phyloP scores from a whole-genome alignment of 2,329 filamentous ascomycete genomes.

The Periconia digitata region DNA sequence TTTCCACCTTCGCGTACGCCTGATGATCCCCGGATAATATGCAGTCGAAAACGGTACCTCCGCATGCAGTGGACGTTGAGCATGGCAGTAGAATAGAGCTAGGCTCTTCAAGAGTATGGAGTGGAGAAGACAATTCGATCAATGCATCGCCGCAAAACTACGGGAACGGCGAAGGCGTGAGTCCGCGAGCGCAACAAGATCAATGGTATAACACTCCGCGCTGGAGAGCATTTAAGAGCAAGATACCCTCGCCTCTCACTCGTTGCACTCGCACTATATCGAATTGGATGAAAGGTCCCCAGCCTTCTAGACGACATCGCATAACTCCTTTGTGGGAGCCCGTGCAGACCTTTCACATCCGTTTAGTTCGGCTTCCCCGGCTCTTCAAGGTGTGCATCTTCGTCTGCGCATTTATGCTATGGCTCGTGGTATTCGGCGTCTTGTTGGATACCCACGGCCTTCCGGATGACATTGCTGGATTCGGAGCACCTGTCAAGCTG shows the following conservation, averaged over 20 bases:
- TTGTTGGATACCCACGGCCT: conserved; percentile 64
- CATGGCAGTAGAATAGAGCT: conserved; percentile 5
- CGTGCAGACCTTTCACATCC: conserved; percentile 67
- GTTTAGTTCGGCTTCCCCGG: conserved; percentile 60
- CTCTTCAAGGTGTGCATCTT: conserved; percentile 59
- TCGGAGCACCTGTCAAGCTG: conserved; percentile 67
- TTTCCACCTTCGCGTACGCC: background rate
- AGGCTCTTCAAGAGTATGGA: background rate
- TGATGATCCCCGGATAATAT: too few species aligned
- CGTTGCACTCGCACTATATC: conserved; percentile 21
- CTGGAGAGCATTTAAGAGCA: conserved; percentile 12
- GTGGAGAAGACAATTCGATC: conserved; percentile 2
- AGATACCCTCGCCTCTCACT: conserved; percentile 19
- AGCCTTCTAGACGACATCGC: conserved; percentile 45
- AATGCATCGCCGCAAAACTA: conserved; percentile 6
- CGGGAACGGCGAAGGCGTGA: conserved; percentile 7
- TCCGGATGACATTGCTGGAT: conserved; percentile 63
- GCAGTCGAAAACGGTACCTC: background rate
- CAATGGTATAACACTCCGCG: conserved; percentile 2
- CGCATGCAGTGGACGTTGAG: conserved; percentile 5
- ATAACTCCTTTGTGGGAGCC: conserved; percentile 60
- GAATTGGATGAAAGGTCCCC: conserved; percentile 51
- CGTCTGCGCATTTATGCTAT: conserved; percentile 60
- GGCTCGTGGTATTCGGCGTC: conserved; percentile 69
- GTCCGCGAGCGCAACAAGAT: conserved; percentile 1